A percentile compares a stretch with the other conserved stretches of the same genome.
phyloP scores from a whole-genome alignment of 441 rosid species.

The Mallotus japonicus region DNA sequence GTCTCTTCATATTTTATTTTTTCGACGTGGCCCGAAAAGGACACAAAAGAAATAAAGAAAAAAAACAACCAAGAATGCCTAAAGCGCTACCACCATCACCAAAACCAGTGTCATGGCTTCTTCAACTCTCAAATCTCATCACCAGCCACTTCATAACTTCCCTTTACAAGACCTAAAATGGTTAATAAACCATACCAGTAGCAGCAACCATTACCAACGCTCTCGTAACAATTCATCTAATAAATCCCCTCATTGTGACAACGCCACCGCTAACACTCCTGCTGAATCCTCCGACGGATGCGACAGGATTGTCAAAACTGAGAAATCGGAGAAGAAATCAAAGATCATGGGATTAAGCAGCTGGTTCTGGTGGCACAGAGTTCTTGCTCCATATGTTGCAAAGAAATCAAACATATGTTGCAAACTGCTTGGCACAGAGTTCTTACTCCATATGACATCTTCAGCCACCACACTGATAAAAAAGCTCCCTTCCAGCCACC shows the following conservation, averaged over 20 bases:
- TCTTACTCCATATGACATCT: conserved; percentile 46
- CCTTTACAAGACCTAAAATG: conserved; percentile 59
- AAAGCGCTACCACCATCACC: no score
- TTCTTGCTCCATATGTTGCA: no score
- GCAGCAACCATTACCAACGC: conserved; percentile 34
- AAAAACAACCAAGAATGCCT: no score
- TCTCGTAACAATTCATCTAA: conserved; percentile 37
- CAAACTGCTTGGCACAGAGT: no score
- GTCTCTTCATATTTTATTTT: no score
- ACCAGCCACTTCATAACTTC: conserved; percentile 61
- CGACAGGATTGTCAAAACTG: conserved; percentile 13
- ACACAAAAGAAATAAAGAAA: no score
- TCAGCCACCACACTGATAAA: conserved; percentile 58
- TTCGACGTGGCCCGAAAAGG: no score
- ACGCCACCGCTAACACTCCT: neutral
- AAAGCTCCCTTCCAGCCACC: conserved; percentile 76
- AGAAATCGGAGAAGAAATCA: conserved; percentile 32
- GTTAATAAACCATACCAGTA: conserved; percentile 46
- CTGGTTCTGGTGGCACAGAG: no score
- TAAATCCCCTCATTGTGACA: conserved; percentile 37
- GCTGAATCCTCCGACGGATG: conserved; percentile 15
- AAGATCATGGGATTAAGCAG: conserved; percentile 26
- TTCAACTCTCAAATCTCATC: conserved; percentile 48
- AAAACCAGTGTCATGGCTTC: no score
- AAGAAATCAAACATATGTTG: no score